Base-by-base conservation (phyloP, 2,329 filamentous ascomycete species). In the Aspergillus fructus region DNA sequence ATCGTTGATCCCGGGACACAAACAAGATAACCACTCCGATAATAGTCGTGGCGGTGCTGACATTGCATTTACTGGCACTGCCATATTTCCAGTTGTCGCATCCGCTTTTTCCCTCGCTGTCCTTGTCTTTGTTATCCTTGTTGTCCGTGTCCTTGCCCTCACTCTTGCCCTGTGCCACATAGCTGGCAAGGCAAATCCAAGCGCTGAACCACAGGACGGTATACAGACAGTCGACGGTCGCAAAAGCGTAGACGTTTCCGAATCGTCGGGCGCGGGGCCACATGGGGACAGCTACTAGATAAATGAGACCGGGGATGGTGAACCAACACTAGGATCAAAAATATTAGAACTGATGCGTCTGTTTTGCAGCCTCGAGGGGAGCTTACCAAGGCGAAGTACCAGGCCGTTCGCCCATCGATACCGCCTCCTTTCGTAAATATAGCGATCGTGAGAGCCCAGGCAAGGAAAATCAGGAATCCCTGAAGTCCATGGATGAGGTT, bases 231-330 rank as follows among this genome's bases (percentile, higher is more conserved):
- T 87, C 85, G 56, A 87, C 68, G 2, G 76, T 73, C 8, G 82
- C 80, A 66, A 85, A 85, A 52, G 82, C 84, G 66, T 85, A 86
- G 39, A 82, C 80, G 64, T 85, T 85, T 56, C 82, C 81, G 65
- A 87, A 84, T 51, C 79, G 78, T 62, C 78, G 77, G 24, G 83
- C 81, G 60, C 84, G 81, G 23, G 79, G 79, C 81, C 83, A 87
- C 74, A 85, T 82, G 5, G 85, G 84, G 4, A 85, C 81, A 68
- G 83, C 83, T 46, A 81, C 77, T 54, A 85, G 81, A 68, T 86
- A 87, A 56, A 86, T 75, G 37, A 86, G 73, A 27, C 81, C 81
- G 12, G 84, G 84, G 42, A 84, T 76, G 42, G 79, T 81, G 61
- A 86, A 69, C 77, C 83, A 86, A 68, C 84, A 86, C 84, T 86